phyloP scores from a whole-genome alignment of 225 moss, liverwort and hornwort species.

The Neckera pumila region DNA sequence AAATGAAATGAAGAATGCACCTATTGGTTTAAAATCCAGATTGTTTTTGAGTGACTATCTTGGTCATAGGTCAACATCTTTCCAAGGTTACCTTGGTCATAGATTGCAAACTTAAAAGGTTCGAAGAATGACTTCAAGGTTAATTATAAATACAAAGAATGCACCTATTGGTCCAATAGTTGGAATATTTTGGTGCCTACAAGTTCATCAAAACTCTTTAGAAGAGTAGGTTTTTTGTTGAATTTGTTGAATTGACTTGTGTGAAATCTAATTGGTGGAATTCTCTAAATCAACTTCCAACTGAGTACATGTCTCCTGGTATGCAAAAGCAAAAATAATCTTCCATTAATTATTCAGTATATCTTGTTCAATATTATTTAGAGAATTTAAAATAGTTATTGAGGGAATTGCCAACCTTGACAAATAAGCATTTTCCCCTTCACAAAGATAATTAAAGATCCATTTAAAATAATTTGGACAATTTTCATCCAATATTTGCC shows the following conservation, averaged over 20 bases:
- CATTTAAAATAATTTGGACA: not conserved
- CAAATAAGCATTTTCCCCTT: not conserved
- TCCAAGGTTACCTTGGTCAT: not conserved
- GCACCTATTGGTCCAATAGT: not conserved
- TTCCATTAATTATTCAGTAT: not conserved
- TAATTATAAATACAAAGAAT: too few species aligned
- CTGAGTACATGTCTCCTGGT: accelerated
- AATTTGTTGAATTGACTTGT: not conserved
- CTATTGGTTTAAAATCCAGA: too few species aligned
- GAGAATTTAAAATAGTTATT: not conserved
- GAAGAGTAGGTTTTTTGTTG: not conserved
- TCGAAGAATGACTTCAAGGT: not conserved
- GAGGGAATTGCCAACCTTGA: not conserved
- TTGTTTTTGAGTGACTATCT: too few species aligned
- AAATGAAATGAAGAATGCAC: not conserved
- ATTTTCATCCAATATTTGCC: not conserved
- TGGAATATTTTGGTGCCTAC: not conserved
- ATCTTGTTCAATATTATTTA: not conserved
- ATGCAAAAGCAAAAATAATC: not conserved
- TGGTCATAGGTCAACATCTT: too few species aligned
- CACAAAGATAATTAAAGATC: not conserved
- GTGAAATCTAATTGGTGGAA: not conserved
- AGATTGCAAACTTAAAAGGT: not conserved
- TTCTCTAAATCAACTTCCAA: not conserved
- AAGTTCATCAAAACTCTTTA: not conserved